Evolutionary conservation across 2,329 filamentous ascomycete species (phyloP).

Genomic region (Pseudocercospora musae): DNA sequence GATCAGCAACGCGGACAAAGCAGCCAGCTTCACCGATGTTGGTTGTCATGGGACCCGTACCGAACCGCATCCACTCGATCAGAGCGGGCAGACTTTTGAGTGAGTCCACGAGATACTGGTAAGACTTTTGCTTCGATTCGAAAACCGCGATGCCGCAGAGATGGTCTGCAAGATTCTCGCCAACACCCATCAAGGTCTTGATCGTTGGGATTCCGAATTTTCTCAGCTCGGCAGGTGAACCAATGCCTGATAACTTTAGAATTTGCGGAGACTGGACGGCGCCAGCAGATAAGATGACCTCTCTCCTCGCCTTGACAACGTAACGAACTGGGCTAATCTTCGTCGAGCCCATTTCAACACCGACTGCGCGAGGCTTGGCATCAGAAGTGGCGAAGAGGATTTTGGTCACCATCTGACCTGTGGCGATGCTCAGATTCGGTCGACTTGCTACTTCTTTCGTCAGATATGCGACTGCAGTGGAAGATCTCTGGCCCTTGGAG

Average conservation of each 20-base stretch:
- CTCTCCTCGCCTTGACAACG: slow-evolving; percentile 32
- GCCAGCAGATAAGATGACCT: slow-evolving; percentile 43
- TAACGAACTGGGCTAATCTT: slow-evolving; percentile 18
- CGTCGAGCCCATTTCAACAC: slow-evolving; percentile 20
- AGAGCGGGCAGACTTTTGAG: slow-evolving; percentile 17
- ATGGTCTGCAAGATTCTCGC: slow-evolving; percentile 61
- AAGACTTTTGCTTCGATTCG: slow-evolving; percentile 36
- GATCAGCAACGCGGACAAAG: slow-evolving; percentile 14
- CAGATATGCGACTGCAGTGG: slow-evolving; percentile 22
- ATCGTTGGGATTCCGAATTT: slow-evolving; percentile 56
- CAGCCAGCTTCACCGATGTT: slow-evolving; percentile 14
- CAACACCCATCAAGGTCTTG: slow-evolving; percentile 57
- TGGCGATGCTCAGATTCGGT: slow-evolving; percentile 22
- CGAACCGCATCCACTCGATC: slow-evolving; percentile 18
- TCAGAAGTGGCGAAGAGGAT: slow-evolving; percentile 21
- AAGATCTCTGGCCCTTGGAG: slow-evolving; percentile 20
- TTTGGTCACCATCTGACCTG: slow-evolving; percentile 21
- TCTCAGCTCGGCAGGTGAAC: slow-evolving; percentile 53
- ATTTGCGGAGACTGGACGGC: slow-evolving; percentile 44
- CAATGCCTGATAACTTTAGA: slow-evolving; percentile 57
- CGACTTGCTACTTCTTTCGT: slow-evolving; percentile 20
- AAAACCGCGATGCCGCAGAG: slow-evolving; percentile 28
- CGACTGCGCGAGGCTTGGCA: slow-evolving; percentile 19
- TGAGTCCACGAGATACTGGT: slow-evolving; percentile 12
- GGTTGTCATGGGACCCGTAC: slow-evolving; percentile 19